A percentile compares a stretch with the other conserved stretches of the same genome.
Conservation (phyloP, 441 rosid species). For the Theobroma grandiflorum region DNA sequence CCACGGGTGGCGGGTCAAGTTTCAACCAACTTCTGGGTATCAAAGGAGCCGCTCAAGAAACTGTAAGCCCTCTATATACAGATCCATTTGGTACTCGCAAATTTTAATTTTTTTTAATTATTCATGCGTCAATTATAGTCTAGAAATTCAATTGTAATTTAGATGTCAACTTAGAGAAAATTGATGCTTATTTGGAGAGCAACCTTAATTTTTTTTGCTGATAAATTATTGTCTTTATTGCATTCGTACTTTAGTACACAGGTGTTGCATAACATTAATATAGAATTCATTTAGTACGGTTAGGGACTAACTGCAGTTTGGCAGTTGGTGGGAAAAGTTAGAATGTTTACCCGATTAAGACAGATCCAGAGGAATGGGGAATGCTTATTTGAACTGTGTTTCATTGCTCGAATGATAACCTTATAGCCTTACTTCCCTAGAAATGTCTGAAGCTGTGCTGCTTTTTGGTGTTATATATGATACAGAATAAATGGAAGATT, state of each 20-base stretch:
- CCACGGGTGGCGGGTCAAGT: constrained; percentile 73
- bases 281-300: too few species aligned
- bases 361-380: constrained; percentile 5
- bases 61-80: constrained; percentile 48
- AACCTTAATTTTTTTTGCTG: too few species aligned
- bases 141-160: constrained; percentile 5
- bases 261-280: not conserved
- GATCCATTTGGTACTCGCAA: not conserved
- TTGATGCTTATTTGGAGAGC: not conserved
- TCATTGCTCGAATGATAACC: not conserved
- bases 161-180: not conserved
- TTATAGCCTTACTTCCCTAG: constrained; percentile 1
- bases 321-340: not conserved
- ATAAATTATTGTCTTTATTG: not conserved
- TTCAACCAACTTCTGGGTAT: constrained; percentile 97
- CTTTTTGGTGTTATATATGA: not conserved
- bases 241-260: not conserved
- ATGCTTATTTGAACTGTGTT: not conserved
- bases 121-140: not conserved
- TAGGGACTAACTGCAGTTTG: not conserved
- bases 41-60: constrained; percentile 94
- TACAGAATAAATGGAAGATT: constrained; percentile 97
- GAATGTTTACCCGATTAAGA: not conserved
- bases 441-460: not conserved
- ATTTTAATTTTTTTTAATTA: not conserved